phyloP scores from a whole-genome alignment of 176 grass and related monocot species.

The Secale cereale region DNA sequence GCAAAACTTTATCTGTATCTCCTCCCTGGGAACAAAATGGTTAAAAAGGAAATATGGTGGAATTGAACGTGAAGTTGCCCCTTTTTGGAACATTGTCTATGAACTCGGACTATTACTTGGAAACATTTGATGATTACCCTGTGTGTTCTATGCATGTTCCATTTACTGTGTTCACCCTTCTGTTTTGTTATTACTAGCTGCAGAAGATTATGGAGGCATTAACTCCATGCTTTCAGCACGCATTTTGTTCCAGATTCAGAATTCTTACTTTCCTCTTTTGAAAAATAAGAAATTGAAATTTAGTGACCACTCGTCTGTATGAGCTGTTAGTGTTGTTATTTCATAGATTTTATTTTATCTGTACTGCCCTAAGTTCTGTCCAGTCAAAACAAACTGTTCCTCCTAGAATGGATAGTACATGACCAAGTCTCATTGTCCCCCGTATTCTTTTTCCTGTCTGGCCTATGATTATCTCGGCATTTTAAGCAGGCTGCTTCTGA shows the following conservation, averaged over 20 bases:
- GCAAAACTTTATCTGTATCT: background rate
- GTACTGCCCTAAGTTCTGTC: background rate
- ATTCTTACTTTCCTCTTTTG: background rate
- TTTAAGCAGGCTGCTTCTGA: background rate
- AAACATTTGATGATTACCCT: background rate
- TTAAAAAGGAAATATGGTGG: background rate
- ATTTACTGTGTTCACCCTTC: background rate
- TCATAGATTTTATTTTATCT: conserved; percentile 10
- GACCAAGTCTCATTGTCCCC: background rate
- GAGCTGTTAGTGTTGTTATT: background rate
- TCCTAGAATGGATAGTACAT: background rate
- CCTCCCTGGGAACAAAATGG: background rate
- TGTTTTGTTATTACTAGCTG: background rate
- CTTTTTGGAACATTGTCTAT: background rate
- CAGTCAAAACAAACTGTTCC: background rate
- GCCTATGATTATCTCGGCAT: background rate
- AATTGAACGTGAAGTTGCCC: background rate
- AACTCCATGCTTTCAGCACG: background rate
- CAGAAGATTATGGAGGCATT: background rate
- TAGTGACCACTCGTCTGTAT: background rate
- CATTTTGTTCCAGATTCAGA: background rate
- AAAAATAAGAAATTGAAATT: background rate
- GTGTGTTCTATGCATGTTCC: background rate
- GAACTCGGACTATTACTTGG: background rate
- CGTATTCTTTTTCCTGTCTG: background rate